Conservation (phyloP, 2,329 filamentous ascomycete genomes). For the Boeremia exigua region DNA sequence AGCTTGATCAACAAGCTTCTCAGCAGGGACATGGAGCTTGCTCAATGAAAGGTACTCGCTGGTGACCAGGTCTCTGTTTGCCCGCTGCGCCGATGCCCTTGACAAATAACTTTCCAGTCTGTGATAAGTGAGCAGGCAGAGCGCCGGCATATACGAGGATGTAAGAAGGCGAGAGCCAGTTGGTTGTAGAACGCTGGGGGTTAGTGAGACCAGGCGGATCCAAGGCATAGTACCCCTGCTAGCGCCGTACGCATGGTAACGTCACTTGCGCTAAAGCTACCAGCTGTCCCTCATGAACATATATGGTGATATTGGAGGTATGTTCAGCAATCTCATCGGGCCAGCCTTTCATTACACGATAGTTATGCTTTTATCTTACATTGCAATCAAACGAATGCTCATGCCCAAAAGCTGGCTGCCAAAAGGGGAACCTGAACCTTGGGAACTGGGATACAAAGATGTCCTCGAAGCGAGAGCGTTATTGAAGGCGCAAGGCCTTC, state of each 20-base stretch:
- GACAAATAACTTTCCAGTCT: too few relatives aligned
- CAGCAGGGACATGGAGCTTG: neutral
- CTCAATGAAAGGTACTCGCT: neutral
- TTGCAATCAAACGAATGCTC: neutral
- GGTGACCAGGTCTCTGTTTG: neutral
- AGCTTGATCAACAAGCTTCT: neutral
- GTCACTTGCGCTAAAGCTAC: neutral
- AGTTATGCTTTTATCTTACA: neutral
- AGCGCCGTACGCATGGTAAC: too few relatives aligned
- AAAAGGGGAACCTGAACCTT: neutral
- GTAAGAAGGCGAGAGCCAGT: too few relatives aligned
- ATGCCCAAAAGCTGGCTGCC: neutral
- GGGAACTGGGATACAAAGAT: slow-evolving; percentile 26
- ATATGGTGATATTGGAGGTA: neutral
- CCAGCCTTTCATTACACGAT: neutral
- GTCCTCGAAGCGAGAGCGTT: slow-evolving; percentile 30
- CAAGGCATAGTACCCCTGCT: too few relatives aligned
- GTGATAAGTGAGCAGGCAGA: too few relatives aligned
- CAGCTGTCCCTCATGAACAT: neutral
- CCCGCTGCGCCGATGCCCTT: neutral
- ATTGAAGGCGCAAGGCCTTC: slow-evolving; percentile 30
- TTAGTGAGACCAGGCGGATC: too few relatives aligned
- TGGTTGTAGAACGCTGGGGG: too few relatives aligned
- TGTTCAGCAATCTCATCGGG: neutral
- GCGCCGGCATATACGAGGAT: too few relatives aligned